phyloP scores from a whole-genome alignment of 73 alveolate species.

The Tetrahymena thermophila region DNA sequence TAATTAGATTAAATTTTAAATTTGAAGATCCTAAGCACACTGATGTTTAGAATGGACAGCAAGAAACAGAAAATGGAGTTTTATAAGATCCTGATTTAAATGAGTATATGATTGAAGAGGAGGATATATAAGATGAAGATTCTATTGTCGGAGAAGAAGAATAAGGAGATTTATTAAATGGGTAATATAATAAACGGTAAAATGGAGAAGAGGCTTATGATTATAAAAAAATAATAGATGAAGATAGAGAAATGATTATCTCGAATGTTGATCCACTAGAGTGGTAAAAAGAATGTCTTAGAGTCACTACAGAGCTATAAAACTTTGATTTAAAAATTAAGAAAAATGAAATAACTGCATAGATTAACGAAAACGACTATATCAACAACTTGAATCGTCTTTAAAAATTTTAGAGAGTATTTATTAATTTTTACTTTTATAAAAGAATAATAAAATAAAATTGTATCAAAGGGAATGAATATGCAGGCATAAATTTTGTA shows the following conservation, averaged over 20 bases:
- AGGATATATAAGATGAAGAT: not conserved
- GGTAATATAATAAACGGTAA: not conserved
- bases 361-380: not conserved
- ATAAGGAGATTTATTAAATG: not conserved
- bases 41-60: not conserved
- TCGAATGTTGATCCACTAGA: not conserved
- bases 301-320: not conserved
- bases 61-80: not conserved
- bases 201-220: not conserved
- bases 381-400: not conserved
- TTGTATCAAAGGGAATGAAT: not conserved
- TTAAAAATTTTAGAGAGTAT: not conserved
- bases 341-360: not conserved
- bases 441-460: not conserved
- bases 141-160: not conserved
- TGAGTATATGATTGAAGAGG: not conserved
- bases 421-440: no score
- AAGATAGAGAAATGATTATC: not conserved
- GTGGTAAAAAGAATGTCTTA: not conserved
- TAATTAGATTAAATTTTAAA: slow-evolving; percentile 72
- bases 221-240: not conserved
- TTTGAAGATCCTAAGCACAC: slow-evolving; percentile 49
- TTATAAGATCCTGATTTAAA: not conserved
- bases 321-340: not conserved
- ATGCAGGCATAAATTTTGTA: not conserved